A percentile compares a stretch with the other conserved stretches of the same genome.
These are phyloP conservation scores for Aspergillus quadricinctus DNA, from an alignment of 2,329 filamentous ascomycete species.

Conservation along the genomic window DNA sequence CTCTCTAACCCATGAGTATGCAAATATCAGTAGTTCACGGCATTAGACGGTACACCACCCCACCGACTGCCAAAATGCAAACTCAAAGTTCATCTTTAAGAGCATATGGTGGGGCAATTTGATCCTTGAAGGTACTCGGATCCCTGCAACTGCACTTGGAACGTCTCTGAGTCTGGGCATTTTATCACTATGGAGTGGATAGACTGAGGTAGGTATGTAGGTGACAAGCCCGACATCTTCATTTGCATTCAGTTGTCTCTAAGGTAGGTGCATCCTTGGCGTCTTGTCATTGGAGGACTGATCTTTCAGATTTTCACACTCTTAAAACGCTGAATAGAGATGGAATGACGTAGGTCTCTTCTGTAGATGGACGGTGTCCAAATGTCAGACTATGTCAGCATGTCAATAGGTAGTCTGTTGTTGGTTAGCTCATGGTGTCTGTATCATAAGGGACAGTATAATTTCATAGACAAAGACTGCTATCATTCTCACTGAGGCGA, in stretches of 20 bases:
- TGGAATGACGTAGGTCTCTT: neutral
- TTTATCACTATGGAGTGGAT: neutral
- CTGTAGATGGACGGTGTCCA: neutral
- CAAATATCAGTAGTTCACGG: neutral
- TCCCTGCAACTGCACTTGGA: neutral
- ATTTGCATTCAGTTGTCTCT: neutral
- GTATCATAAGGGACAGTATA: neutral
- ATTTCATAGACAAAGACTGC: neutral
- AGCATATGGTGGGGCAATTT: neutral
- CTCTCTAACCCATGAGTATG: neutral
- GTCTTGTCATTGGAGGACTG: neutral
- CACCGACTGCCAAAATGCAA: neutral
- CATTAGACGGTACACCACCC: neutral
- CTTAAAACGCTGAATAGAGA: neutral
- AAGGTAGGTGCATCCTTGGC: neutral
- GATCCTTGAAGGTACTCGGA: neutral
- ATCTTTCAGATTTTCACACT: neutral
- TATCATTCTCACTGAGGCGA: too few relatives aligned
- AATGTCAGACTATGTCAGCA: too few relatives aligned
- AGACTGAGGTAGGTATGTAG: neutral
- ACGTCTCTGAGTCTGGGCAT: neutral
- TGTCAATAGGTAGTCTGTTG: too few relatives aligned
- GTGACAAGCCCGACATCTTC: neutral
- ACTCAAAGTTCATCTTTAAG: neutral
- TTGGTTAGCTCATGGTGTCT: neutral